Evolutionary conservation across 2,329 filamentous ascomycete species (phyloP).

Genomic region (Lanzia echinophila): DNA sequence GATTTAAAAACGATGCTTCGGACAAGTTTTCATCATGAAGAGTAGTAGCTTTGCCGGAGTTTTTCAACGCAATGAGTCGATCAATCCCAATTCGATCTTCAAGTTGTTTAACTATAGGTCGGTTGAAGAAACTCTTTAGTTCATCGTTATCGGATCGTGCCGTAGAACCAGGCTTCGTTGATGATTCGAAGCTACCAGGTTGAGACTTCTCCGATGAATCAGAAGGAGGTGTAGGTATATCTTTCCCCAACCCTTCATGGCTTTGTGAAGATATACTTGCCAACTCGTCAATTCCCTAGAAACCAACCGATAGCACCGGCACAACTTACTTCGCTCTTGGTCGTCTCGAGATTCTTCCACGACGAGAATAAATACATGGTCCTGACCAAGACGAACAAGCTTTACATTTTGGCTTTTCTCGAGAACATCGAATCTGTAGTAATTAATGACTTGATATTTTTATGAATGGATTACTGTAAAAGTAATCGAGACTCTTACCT

Average conservation of each 20-base stretch:
- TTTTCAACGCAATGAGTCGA: too few species aligned
- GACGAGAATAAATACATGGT: conserved; percentile 13
- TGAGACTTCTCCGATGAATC: background rate
- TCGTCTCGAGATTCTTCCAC: conserved; percentile 10
- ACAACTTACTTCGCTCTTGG: conserved; percentile 7
- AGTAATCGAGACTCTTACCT: too few species aligned
- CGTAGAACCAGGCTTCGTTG: background rate
- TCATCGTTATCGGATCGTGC: too few species aligned
- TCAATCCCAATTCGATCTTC: too few species aligned
- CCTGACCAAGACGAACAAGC: conserved; percentile 10
- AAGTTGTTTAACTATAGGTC: too few species aligned
- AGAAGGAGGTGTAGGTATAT: background rate
- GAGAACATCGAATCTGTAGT: conserved; percentile 9
- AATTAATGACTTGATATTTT: background rate
- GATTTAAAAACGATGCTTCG: conserved; percentile 2
- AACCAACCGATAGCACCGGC: too few species aligned
- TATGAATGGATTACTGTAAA: background rate
- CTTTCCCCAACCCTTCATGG: background rate
- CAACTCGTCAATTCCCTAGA: too few species aligned
- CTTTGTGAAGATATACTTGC: too few species aligned
- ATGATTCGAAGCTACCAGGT: too few species aligned
- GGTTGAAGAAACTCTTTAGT: too few species aligned
- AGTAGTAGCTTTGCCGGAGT: background rate
- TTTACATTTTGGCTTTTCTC: conserved; percentile 11
- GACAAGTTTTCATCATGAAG: background rate